Evolutionary conservation across 2,329 filamentous ascomycete species (phyloP).

Genomic region (Ceratocystis lukuohia): DNA sequence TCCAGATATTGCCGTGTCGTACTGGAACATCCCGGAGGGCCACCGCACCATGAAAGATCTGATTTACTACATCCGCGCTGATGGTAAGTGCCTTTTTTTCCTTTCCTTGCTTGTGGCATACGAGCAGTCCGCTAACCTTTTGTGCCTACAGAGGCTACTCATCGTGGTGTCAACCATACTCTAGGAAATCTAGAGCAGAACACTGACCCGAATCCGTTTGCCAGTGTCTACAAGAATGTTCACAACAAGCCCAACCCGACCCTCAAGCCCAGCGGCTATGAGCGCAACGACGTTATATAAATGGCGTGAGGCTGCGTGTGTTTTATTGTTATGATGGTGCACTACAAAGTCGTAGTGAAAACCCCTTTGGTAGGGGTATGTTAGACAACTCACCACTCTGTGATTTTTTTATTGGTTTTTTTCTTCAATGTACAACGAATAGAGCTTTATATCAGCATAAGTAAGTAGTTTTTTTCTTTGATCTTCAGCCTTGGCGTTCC

Average conservation of each 20-base stretch:
- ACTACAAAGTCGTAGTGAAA: not conserved
- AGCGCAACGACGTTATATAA: constrained; percentile 65
- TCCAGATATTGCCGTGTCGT: constrained; percentile 76
- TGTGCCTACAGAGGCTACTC: constrained; percentile 54
- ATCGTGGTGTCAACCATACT: constrained; percentile 92
- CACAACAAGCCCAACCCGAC: constrained; percentile 53
- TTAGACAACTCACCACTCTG: not conserved
- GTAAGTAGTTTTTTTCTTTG: too few species aligned
- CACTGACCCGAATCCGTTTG: constrained; percentile 84
- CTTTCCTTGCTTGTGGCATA: not conserved
- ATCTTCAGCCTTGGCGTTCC: too few species aligned
- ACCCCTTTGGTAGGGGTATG: not conserved
- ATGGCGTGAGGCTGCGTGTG: not conserved
- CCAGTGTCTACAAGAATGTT: constrained; percentile 63
- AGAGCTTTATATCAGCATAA: not conserved
- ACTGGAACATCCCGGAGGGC: constrained; percentile 89
- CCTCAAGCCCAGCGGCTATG: constrained; percentile 59
- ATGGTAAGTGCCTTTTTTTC: constrained; percentile 27
- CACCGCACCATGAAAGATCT: constrained; percentile 73
- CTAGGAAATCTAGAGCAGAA: constrained; percentile 75
- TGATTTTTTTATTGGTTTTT: not conserved
- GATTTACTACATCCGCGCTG: constrained; percentile 76
- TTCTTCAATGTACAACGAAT: not conserved
- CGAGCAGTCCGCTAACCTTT: not conserved
- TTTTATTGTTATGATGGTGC: not conserved